These are phyloP conservation scores for Pseudonitzschia pungens DNA, from an alignment of 108 stramenopile genomes.

Conservation along the genomic window DNA sequence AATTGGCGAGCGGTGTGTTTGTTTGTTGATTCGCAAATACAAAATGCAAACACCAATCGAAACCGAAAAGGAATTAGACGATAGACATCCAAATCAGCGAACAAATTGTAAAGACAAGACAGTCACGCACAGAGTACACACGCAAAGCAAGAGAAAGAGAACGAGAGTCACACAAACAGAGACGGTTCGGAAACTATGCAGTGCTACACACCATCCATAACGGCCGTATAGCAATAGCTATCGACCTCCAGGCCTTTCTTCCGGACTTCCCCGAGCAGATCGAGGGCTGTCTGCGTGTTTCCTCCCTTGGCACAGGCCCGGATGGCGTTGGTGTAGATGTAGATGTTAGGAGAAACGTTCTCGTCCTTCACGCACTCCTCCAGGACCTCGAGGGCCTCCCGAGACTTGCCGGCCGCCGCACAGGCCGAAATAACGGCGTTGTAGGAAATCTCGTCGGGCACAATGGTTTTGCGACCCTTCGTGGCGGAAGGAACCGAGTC, in stretches of 20 bases:
- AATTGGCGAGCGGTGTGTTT: not conserved
- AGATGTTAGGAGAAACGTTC: constrained; percentile 65
- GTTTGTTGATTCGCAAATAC: not conserved
- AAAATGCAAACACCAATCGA: not conserved
- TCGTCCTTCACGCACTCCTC: constrained; percentile 71
- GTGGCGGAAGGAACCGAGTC: too few species aligned
- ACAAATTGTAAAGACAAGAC: too few species aligned
- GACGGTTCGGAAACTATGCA: too few species aligned
- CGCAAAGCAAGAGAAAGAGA: too few species aligned
- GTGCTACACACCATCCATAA: constrained; percentile 65
- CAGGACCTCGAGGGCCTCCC: constrained; percentile 60
- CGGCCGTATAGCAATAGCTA: constrained; percentile 77
- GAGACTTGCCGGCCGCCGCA: constrained; percentile 57
- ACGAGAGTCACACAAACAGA: too few species aligned
- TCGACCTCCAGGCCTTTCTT: constrained; percentile 63
- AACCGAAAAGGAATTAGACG: too few species aligned
- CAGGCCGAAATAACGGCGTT: constrained; percentile 68
- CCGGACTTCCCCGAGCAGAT: constrained; percentile 56
- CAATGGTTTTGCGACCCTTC: too few species aligned
- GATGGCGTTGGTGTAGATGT: constrained; percentile 78
- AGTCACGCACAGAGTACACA: too few species aligned
- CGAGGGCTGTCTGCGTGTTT: constrained; percentile 56
- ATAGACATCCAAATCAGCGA: too few species aligned
- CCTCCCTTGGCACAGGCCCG: constrained; percentile 70
- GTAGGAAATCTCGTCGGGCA: constrained; percentile 60